Evolutionary conservation across 208 protist species (phyloP), one percentile per base, ranked within the genome.

Genomic region (Leishmania turanica): DNA sequence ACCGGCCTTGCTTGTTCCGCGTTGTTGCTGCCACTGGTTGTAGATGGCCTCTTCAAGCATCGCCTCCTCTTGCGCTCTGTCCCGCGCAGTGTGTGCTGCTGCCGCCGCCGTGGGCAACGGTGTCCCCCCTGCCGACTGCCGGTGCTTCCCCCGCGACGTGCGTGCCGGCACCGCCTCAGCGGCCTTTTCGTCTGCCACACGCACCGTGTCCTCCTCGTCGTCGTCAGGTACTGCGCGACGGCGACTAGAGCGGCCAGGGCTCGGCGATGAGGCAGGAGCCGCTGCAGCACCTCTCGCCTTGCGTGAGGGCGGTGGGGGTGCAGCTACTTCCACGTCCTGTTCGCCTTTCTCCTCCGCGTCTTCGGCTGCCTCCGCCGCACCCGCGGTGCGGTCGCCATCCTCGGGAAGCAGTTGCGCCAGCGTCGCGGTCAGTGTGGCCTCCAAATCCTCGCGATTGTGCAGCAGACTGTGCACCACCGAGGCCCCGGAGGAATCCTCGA

Each of bases 331-430:
- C 27, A 76, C 78, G 47, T 83, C 87, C 65, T 87, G 77, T 34
- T 77, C 73, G 11, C 37, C 65, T n/a, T 70, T 68, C 53, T 37
- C 76, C 17, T 78, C 68, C 21, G 72, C 76, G 80, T 82, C 75
- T 80, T 84, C 66, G 56, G 81, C 81, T n/a, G 82, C 80, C 21
- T 84, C 87, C 65, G 88, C 88, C 40, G 77, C 75, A 65, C 54
- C 71, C 3, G 47, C 53, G 53, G 85, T 84, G 45, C 58, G 78
- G 47, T 91, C 88, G 19, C 75, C 87, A 9, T 88, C 93, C 73
- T 97, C 93, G 31, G 93, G 93, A 58, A 97, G 87, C 42, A 97
- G 85, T 84, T 97, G 87, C 72, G 93, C 91, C 58, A 97, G 88
- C 34, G 93, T 97, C 17, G 93, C 92, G 7, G 93, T 97, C 58